Evolutionary conservation across 345 rosid genomes (phyloP).

Genomic region (Lenwebbia sp.): DNA sequence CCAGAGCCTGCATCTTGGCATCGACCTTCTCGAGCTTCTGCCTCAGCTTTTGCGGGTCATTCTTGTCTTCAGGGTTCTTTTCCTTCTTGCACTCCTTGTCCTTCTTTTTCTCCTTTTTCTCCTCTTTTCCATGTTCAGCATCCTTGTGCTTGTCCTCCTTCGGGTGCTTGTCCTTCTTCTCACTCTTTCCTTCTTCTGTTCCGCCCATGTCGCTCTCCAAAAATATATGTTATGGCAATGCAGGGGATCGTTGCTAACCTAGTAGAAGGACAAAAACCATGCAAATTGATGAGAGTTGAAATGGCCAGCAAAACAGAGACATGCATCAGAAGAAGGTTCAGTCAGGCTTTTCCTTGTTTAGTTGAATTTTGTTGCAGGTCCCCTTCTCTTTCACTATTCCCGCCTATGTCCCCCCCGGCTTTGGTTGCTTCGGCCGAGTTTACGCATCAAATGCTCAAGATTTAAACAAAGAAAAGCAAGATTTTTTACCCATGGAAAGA

Average conservation of each 20-base stretch:
- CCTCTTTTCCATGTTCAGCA: constrained; percentile 13
- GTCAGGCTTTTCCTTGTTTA: background rate
- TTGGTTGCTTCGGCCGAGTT: background rate
- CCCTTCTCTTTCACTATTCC: too few species aligned
- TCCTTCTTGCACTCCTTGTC: constrained; percentile 21
- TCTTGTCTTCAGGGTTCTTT: constrained; percentile 65
- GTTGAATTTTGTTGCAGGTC: background rate
- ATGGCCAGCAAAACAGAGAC: background rate
- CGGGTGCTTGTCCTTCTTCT: constrained; percentile 2
- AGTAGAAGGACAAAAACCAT: background rate
- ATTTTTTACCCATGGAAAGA: background rate
- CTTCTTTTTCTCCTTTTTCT: constrained; percentile 24
- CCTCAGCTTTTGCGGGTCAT: constrained; percentile 49
- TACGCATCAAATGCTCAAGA: background rate
- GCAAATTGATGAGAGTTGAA: background rate
- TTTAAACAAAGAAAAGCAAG: background rate
- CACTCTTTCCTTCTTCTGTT: constrained; percentile 14
- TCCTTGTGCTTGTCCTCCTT: constrained; percentile 17
- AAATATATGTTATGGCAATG: background rate
- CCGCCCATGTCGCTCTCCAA: constrained; percentile 16
- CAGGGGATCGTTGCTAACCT: background rate
- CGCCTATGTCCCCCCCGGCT: background rate
- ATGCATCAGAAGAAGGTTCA: background rate
- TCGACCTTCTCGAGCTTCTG: constrained; percentile 56
- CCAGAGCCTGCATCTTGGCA: constrained; percentile 48